A percentile compares a stretch with the other conserved stretches of the same genome.
Conservation (phyloP, 805 yeast genomes). For the Metschnikowia arizonensis region DNA sequence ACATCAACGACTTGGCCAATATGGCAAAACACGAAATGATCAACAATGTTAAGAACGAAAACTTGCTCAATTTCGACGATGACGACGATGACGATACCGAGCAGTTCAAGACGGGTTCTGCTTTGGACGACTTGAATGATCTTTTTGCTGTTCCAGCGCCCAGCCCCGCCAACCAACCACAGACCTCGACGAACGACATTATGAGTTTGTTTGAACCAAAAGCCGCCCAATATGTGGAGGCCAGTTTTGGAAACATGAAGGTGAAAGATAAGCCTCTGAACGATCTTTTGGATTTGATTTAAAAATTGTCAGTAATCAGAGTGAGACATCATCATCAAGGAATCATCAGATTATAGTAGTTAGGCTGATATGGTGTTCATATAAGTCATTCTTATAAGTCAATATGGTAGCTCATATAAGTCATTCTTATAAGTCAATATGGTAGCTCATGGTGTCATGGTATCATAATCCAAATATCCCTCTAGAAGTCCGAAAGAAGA, state of each 20-base stretch:
- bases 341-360: background rate
- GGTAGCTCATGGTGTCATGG: too few species aligned
- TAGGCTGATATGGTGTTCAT: too few species aligned
- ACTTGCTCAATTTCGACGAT: constrained; percentile 80
- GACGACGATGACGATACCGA: constrained; percentile 39
- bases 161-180: constrained; percentile 14
- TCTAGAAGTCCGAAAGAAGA: background rate
- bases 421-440: too few species aligned
- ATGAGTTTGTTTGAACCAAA: constrained; percentile 39
- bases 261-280: constrained; percentile 12
- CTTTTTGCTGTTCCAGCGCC: constrained; percentile 47
- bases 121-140: constrained; percentile 73
- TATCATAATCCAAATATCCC: too few species aligned
- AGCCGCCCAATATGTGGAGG: constrained; percentile 6
- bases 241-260: constrained; percentile 14
- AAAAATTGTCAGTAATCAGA: background rate
- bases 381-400: too few species aligned
- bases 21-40: constrained; percentile 75
- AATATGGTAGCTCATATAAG: too few species aligned
- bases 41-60: constrained; percentile 64
- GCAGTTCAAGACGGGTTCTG: constrained; percentile 24
- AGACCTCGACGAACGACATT: constrained; percentile 39
- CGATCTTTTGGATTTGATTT: constrained; percentile 40
- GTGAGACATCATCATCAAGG: background rate
- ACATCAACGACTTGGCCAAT: constrained; percentile 72